These are phyloP conservation scores for Neurospora sp. DNA, from an alignment of 495 filamentous ascomycete species.

Conservation along the genomic window DNA sequence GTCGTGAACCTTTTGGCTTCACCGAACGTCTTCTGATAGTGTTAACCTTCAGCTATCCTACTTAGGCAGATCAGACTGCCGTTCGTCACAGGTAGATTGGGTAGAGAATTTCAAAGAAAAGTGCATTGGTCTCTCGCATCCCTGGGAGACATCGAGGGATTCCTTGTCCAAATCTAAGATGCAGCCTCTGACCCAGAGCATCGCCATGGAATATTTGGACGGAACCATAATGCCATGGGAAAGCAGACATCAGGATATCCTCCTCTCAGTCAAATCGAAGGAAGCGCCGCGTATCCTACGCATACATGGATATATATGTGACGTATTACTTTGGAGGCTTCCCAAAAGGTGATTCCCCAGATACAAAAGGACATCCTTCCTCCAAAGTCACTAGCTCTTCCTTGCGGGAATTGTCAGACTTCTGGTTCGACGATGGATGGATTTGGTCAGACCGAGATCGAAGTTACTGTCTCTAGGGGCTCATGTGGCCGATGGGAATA, in stretches of 20 bases:
- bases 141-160: too few relatives aligned
- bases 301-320: background rate
- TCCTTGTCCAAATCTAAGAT: too few relatives aligned
- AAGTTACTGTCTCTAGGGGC: background rate
- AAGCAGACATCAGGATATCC: background rate
- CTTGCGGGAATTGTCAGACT: background rate
- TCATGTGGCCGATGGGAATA: background rate
- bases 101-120: too few relatives aligned
- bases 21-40: too few relatives aligned
- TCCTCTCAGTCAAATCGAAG: background rate
- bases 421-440: background rate
- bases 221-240: rapidly evolving
- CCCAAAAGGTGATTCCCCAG: rapidly evolving
- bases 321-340: background rate
- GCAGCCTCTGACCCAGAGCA: background rate
- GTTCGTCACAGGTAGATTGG: too few relatives aligned
- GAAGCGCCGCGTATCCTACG: background rate
- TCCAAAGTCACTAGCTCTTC: background rate
- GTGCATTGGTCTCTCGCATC: too few relatives aligned
- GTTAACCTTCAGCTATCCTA: too few relatives aligned
- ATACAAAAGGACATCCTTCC: background rate
- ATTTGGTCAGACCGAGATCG: background rate
- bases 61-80: too few relatives aligned
- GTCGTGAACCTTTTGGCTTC: too few relatives aligned
- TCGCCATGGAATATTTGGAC: background rate